Conservation (phyloP, 805 yeast genomes). For the Starmerella geochares region DNA sequence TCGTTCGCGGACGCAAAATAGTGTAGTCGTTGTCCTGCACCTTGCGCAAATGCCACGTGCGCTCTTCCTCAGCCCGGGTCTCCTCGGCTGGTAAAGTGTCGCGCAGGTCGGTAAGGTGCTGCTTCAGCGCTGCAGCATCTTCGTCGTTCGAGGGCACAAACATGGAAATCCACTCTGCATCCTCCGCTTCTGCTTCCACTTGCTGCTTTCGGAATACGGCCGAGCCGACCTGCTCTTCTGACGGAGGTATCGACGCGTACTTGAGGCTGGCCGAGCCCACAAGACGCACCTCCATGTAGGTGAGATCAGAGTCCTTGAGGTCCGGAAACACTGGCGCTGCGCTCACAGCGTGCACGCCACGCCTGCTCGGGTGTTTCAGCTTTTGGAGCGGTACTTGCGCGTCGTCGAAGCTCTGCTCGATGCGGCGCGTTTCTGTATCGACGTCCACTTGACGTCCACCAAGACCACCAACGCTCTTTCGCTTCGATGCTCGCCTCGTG, state of each 20-base stretch:
- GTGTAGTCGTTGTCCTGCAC: conserved; percentile 69
- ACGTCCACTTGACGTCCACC: conserved; percentile 39
- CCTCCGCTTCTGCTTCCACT: conserved; percentile 2
- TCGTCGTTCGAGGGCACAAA: conserved; percentile 42
- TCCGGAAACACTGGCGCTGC: conserved; percentile 83
- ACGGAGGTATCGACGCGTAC: conserved; percentile 18
- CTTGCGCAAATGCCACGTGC: conserved; percentile 47
- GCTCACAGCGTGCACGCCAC: conserved; percentile 57
- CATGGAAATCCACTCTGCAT: conserved; percentile 59
- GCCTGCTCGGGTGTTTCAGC: conserved; percentile 71
- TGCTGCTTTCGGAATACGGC: conserved; percentile 54
- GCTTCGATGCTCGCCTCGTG: conserved; percentile 30
- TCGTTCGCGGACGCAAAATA: conserved; percentile 27
- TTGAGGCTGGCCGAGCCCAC: conserved; percentile 40
- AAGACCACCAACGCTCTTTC: conserved; percentile 25
- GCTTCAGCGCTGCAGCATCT: conserved; percentile 35
- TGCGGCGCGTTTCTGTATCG: conserved; percentile 51
- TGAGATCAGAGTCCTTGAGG: conserved; percentile 78
- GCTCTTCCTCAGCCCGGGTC: conserved; percentile 26
- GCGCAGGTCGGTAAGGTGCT: conserved; percentile 39
- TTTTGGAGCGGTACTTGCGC: conserved; percentile 39
- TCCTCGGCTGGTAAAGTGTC: conserved; percentile 27
- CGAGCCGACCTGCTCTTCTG: conserved; percentile 28
- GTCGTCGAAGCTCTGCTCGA: conserved; percentile 67
- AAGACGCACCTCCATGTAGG: conserved; percentile 34